Base-by-base conservation (phyloP, 1,284 basidiomycete genomes). In the Ustilago xerochloae region DNA sequence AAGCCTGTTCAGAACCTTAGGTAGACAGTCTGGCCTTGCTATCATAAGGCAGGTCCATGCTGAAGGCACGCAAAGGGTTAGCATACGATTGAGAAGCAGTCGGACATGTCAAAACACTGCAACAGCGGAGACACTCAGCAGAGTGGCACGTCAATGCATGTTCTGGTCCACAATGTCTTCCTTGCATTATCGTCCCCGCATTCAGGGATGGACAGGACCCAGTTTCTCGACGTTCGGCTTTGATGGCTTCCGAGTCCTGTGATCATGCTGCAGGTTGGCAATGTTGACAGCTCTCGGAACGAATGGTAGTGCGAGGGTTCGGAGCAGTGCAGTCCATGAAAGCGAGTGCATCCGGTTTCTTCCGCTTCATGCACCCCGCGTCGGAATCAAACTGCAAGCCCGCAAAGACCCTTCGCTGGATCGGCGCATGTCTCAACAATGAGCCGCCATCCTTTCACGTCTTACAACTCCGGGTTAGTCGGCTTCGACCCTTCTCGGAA, bases 311-410 rank as follows among this genome's bases (percentile, higher is more conserved):
- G 41, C 22, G 22, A 12, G 9, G 15, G 20, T 12, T 30, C 46
- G 51, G 51, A 59, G 56, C 46, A 20, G 45, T 24, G 20, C 18
- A 29, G 24, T 39, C 51, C 49, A 51, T 65, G 57, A 60, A 54
- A 52, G 20, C 33, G 24, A n/a, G 13, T 46, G 26, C 53, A 28
- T 29, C 65, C 60, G 56, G 54, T 63, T 68, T 68, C 60, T 59
- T 29, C 65, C 65, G 60, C 29, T n/a, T 54, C 60, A 68, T 68
- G 65, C 65, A 68, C 56, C 55, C 55, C 60, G 55, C 60, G 28
- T 55, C 33, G 41, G 47, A 35, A n/a, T n/a, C 41, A 43, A 43
- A 26, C 22, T 47, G 45, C 50, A 39, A 50, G 29, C 32, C 28
- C 32, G 35, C 53, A 39, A 39, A 22, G 7, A 12, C 36, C 50